These are phyloP conservation scores for Fusarium temperatum DNA, from an alignment of 2,329 filamentous ascomycete species.

Conservation along the genomic window DNA sequence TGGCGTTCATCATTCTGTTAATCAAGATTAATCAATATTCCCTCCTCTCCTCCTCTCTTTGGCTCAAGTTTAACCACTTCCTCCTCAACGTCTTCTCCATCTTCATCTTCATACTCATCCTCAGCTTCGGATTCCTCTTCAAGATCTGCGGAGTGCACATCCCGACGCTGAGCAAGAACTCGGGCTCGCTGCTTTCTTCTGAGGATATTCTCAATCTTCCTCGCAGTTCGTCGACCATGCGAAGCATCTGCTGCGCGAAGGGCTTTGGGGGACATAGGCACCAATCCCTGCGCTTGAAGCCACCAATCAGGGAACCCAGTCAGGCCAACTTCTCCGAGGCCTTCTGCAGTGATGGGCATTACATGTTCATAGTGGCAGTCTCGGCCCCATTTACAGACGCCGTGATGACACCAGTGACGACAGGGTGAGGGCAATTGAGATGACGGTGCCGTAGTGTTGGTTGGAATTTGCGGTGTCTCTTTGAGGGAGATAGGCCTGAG, in stretches of 20 bases:
- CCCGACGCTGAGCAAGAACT: neutral
- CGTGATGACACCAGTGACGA: constrained; percentile 59
- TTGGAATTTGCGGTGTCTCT: neutral
- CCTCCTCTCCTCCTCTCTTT: constrained; percentile 16
- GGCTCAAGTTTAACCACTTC: neutral
- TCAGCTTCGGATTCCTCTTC: neutral
- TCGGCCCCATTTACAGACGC: constrained; percentile 56
- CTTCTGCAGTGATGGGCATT: constrained; percentile 56
- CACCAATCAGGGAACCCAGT: constrained; percentile 56
- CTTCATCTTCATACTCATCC: neutral
- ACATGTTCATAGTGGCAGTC: constrained; percentile 56
- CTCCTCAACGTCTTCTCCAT: neutral
- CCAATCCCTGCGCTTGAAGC: constrained; percentile 32
- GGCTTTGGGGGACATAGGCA: constrained; percentile 18
- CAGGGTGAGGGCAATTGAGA: constrained; percentile 32
- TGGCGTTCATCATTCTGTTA: neutral
- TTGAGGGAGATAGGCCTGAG: neutral
- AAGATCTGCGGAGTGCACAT: neutral
- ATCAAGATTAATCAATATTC: constrained; percentile 22
- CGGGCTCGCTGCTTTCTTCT: constrained; percentile 16
- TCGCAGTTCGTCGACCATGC: constrained; percentile 1
- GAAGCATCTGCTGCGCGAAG: neutral
- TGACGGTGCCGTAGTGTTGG: neutral
- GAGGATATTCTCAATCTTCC: neutral
- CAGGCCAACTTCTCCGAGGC: constrained; percentile 55